A percentile compares a stretch with the other conserved stretches of the same genome.
Conservation (phyloP, 257 asterid species). For the Leptodermis oblonga region DNA sequence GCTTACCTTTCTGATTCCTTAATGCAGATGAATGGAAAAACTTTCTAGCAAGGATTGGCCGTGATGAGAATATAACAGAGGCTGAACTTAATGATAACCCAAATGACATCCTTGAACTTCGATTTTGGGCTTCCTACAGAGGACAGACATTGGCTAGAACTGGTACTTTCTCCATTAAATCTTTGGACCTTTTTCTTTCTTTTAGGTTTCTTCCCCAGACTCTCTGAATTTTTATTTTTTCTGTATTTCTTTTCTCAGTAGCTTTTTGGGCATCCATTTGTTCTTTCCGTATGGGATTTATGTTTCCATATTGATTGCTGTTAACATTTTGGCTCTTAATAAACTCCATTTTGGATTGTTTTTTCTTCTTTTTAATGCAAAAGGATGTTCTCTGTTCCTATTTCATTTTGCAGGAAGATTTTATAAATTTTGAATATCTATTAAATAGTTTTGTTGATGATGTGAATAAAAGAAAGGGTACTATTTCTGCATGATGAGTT, state of each 20-base stretch:
- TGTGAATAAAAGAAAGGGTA: not conserved
- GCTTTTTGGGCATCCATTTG: not conserved
- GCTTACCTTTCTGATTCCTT: not conserved
- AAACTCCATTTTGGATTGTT: not conserved
- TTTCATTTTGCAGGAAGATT: not conserved
- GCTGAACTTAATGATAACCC: constrained; percentile 73
- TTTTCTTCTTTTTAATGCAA: not conserved
- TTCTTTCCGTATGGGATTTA: not conserved
- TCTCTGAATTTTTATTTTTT: not conserved
- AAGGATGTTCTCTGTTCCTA: not conserved
- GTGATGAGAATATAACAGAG: constrained; percentile 76
- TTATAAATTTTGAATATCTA: not conserved
- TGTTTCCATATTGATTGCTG: not conserved
- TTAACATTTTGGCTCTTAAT: not conserved
- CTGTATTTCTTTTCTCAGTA: not conserved
- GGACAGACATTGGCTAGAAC: constrained; percentile 99
- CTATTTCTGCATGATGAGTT: no score
- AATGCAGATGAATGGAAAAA: constrained; percentile 93
- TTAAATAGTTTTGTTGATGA: not conserved
- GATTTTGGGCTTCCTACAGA: constrained; percentile 97
- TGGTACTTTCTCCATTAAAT: constrained; percentile 31
- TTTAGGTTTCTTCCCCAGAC: not conserved
- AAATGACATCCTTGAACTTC: constrained; percentile 80
- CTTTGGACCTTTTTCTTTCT: not conserved
- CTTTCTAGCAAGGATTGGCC: constrained; percentile 91